Base-by-base conservation (phyloP, 768 basidiomycete species). In the Macrocybe gigantea region DNA sequence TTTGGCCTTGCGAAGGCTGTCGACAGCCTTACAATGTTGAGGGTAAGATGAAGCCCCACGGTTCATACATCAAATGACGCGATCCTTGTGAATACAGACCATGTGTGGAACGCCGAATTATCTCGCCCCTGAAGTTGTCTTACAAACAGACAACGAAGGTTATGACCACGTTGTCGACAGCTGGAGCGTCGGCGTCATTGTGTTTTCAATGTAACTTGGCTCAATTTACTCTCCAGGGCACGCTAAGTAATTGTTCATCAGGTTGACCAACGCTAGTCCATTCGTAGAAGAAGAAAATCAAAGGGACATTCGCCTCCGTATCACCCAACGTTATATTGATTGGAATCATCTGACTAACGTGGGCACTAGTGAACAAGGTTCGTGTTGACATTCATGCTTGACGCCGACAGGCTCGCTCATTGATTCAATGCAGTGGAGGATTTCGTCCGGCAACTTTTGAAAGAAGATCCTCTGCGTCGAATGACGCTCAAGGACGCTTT, bases 31-130 rank as follows among this genome's bases (percentile, higher is more conserved):
- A 91, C 88, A 0, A 85, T 87, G 77, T 66, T 92, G 9, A 76
- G 76, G 54, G 90, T 91, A 53, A 11, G 80, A 64, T 29, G 44
- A 5, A 15, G 10, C 35, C 5, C 35, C 5, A 36, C 36, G 13
- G 15, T 11, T 43, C 35, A 35, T 9, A 12, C 44, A 47, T 10
- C 14, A 10, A 9, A 13, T 34, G 22, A 13, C 22, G 30, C 38
- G 29, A 12, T 14, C 43, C 10, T 33, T 36, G 8, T 44, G 29
- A 41, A 22, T 47, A 11, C 57, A 88, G 81, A 95, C 94, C 0
- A 91, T 94, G 88, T 97, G 95, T 56, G 95, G 95, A 4, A 99
- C 96, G 0, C 95, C 95, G 0, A 83, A 81, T 54, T 97, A 97
- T 62, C 82, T 96, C 5, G 93, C 93, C 1, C 92, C 92, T 1